phyloP scores from a whole-genome alignment of 129 eudicot genomes.

The Flaveria robusta region DNA sequence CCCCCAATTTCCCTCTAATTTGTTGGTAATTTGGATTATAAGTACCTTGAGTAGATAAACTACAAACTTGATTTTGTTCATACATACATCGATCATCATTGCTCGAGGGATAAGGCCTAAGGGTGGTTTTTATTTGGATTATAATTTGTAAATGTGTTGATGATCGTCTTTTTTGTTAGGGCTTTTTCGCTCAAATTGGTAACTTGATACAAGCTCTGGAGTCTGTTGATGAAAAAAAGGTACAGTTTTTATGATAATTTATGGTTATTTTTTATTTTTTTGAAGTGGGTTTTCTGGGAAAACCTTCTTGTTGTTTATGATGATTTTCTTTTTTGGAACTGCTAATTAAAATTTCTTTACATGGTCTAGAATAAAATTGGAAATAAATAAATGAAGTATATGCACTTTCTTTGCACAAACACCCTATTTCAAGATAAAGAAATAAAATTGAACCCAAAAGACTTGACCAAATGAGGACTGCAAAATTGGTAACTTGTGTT shows the following conservation, averaged over 20 bases:
- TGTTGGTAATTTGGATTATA: not conserved
- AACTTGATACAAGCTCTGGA: slow-evolving; percentile 43
- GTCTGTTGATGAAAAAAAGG: slow-evolving; percentile 63
- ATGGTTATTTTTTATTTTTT: slow-evolving; percentile 11
- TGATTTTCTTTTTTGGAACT: slow-evolving; percentile 16
- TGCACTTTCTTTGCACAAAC: not conserved
- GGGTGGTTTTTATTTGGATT: slow-evolving; percentile 28
- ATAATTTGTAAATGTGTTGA: slow-evolving; percentile 45
- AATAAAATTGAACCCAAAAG: not conserved
- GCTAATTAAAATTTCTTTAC: not conserved
- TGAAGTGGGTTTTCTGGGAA: slow-evolving; percentile 21
- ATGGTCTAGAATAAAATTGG: not conserved
- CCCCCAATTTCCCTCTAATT: not conserved
- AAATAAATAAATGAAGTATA: not conserved
- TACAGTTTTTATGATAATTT: slow-evolving; percentile 32
- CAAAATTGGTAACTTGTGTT: slow-evolving; percentile 8
- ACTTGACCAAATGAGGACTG: not conserved
- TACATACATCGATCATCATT: slow-evolving; percentile 32
- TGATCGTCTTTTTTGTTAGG: slow-evolving; percentile 31
- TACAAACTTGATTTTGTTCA: slow-evolving; percentile 17
- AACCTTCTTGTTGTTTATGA: slow-evolving; percentile 9
- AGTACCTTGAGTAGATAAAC: slow-evolving; percentile 34
- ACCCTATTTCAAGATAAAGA: not conserved
- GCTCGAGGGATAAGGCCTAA: slow-evolving; percentile 21
- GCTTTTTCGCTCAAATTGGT: slow-evolving; percentile 25